These are phyloP conservation scores for Lenzites betulinus DNA, from an alignment of 768 basidiomycete species.

Conservation along the genomic window DNA sequence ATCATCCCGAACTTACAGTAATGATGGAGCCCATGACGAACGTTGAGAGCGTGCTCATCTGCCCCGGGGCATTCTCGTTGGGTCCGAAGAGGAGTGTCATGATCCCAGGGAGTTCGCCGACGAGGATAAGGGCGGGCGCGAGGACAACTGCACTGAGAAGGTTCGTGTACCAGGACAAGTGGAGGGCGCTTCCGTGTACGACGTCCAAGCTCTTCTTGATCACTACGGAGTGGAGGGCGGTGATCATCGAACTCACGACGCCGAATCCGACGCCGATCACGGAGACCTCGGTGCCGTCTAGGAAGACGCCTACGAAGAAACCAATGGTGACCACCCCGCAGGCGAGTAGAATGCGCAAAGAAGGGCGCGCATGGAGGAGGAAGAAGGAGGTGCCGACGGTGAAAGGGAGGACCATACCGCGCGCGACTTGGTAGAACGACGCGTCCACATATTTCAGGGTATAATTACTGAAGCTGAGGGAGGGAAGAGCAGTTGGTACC, in stretches of 20 bases:
- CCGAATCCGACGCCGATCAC: conserved; percentile 76
- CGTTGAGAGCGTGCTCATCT: conserved; percentile 51
- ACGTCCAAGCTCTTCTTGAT: conserved; percentile 85
- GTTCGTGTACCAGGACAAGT: conserved; percentile 93
- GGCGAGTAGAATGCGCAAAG: conserved; percentile 68
- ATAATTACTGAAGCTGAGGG: conserved; percentile 78
- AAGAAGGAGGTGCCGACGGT: conserved; percentile 87
- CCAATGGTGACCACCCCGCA: conserved; percentile 85
- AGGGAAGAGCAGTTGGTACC: neutral
- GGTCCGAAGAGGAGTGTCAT: conserved; percentile 57
- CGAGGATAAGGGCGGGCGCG: conserved; percentile 69
- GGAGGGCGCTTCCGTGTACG: conserved; percentile 81
- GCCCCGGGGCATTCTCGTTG: conserved; percentile 40
- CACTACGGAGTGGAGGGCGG: conserved; percentile 88
- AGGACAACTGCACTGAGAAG: conserved; percentile 73
- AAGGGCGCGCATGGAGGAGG: conserved; percentile 75
- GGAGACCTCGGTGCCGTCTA: conserved; percentile 65
- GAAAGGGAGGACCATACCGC: conserved; percentile 91
- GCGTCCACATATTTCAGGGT: conserved; percentile 93
- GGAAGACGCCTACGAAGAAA: conserved; percentile 89
- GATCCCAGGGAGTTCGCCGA: conserved; percentile 73
- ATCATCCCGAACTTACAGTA: conserved; percentile 51
- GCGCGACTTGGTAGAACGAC: conserved; percentile 94
- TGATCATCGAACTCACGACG: conserved; percentile 81
- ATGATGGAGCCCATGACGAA: conserved; percentile 80